Evolutionary conservation across 257 asterid species (phyloP), one percentile per base, ranked within the genome.

Genomic region (Dorcoceras hygrometricum): DNA sequence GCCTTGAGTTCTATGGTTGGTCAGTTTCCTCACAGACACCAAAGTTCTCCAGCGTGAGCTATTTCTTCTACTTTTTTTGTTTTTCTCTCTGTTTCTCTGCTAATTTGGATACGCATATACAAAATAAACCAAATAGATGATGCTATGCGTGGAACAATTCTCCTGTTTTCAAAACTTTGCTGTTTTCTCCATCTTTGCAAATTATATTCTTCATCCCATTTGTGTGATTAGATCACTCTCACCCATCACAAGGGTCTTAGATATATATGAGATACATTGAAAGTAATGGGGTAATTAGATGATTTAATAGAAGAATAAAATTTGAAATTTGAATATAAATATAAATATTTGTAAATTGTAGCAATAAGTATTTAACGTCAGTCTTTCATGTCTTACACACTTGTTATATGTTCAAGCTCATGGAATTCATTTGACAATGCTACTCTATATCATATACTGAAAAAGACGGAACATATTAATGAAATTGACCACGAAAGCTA

Each of bases 21-120:
- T 69, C 91, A 75, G 70, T 76, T 73, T 71, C 73, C 96, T 71
- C 83, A 84, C 75, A 80, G 84, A 78, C 95, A 77, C 69, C 98
- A 84, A 66, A 89, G 76, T 74, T 88, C 96, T 77, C 95, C 93
- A 2, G 87, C 95, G 99, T 86, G 78, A 83, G 87, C 78, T 59
- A 9, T 73, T 75, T 70, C n/a, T n/a, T n/a, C n/a, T 71, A 55
- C 69, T 68, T 73, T 43, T 24, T 53, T 26, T 39, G 59, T 63
- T n/a, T 68, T 55, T 48, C 16, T 18, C 32, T 31, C 59, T 74
- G 64, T 23, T 27, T 22, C 14, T 16, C 59, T 24, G 23, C 46
- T 57, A 24, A n/a, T 46, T 4, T 24, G 27, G 25, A 8, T 22
- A 71, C 53, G 57, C 68, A 65, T 58, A 23, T 14, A n/a, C n/a